These are phyloP conservation scores for Fragosphaeria purpurea DNA, from an alignment of 2,329 filamentous ascomycete species.

Conservation along the genomic window DNA sequence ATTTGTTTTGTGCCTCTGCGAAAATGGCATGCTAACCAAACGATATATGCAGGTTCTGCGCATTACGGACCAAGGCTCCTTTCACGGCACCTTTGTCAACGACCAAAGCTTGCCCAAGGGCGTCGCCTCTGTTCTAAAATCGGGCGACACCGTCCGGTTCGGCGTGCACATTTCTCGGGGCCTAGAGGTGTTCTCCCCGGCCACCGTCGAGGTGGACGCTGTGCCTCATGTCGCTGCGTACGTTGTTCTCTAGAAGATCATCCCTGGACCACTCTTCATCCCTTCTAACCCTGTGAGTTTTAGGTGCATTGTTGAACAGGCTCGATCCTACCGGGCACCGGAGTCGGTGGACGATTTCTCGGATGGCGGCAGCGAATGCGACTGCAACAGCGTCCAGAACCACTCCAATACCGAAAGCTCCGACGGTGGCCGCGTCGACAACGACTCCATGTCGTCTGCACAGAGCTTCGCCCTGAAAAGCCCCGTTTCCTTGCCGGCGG, in stretches of 20 bases:
- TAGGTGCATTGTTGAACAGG: no score
- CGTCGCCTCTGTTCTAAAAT: slow-evolving; percentile 15
- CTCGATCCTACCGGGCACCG: no score
- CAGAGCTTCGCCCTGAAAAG: no score
- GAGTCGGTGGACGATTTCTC: no score
- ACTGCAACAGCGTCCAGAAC: no score
- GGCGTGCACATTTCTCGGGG: slow-evolving; percentile 29
- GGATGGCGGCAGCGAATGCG: no score
- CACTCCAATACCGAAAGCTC: no score
- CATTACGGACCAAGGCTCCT: slow-evolving; percentile 37
- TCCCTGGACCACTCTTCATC: neutral
- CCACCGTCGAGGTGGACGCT: slow-evolving; percentile 17
- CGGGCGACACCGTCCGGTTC: slow-evolving; percentile 29
- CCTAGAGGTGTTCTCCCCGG: slow-evolving; percentile 21
- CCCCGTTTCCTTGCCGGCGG: no score
- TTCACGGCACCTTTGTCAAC: slow-evolving; percentile 44
- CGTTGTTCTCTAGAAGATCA: slow-evolving; percentile 1
- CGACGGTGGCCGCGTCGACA: no score
- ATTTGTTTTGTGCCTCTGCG: no score
- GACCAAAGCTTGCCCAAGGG: slow-evolving; percentile 15
- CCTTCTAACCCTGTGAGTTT: neutral
- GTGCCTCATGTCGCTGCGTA: slow-evolving; percentile 11
- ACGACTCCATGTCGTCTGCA: no score
- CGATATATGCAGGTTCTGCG: slow-evolving; percentile 28
- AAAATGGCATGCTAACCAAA: no score